Evolutionary conservation across 768 basidiomycete species (phyloP), one percentile per base, ranked within the genome.

Genomic region (Phlebiopsis flavidoalba): DNA sequence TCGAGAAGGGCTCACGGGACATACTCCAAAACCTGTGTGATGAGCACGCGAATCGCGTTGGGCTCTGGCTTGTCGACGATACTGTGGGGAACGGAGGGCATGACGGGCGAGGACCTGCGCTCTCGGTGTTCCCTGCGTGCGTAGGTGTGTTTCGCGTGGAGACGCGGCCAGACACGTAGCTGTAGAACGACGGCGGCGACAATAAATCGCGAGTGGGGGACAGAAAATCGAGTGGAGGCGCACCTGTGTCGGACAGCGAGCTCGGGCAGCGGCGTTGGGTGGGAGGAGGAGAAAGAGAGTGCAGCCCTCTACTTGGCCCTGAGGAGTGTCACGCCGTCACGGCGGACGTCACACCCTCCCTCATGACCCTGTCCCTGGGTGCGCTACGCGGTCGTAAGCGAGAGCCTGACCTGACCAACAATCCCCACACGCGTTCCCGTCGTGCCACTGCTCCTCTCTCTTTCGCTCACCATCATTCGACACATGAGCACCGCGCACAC

Each of bases 1-100:
- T 43, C 31, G 35, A 21, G 52, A 37, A 55, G 14, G 21, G 55
- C 26, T 37, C 59, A 35, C 35, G 45, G 53, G 60, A 77, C 81
- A 76, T 70, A 83, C 81, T 64, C 81, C 81, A 71, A 82, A 83
- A 52, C 81, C 81, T 31, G 81, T 31, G 81, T 83, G 52, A 82
- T 66, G 50, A 83, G 76, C 19, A 83, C 80, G 64, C 68, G 72
- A 63, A 79, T 78, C 5, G 76, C 73, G 48, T 74, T 70, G 54
- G 74, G 67, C 55, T 73, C 69, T 43, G 70, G 60, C 31, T 65
- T 26, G 52, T 69, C 63, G 53, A 63, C 51, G 46, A 64, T 45
- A 48, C 46, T 24, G 50, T 65, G 61, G 70, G 69, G 59, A 15
- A 33, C 48, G 58, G 37, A 11, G 7, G 49, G 48, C 46, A 75